Percentiles rank a stretch among this genome's conserved stretches.
Conservation (phyloP, 78 protist species). For the Dictyostelium discoideum region DNA sequence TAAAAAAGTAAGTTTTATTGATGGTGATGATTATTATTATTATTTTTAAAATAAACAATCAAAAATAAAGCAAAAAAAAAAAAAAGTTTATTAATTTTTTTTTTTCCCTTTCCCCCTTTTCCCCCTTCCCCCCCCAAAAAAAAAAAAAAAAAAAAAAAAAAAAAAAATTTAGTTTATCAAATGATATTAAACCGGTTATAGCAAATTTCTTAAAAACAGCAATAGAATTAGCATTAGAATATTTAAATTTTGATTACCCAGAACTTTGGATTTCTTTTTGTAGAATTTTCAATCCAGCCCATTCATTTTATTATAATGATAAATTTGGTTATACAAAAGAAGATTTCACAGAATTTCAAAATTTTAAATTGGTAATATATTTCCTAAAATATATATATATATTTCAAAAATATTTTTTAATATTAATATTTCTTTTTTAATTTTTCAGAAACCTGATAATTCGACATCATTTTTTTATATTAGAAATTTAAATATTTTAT, state of each 20-base stretch:
- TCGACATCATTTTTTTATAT: constrained; percentile 14
- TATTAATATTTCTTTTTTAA: neutral
- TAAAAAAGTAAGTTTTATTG: neutral
- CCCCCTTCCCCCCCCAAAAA: too few relatives aligned
- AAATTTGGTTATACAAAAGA: constrained; percentile 17
- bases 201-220: neutral
- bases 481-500: constrained; percentile 19
- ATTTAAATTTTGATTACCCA: neutral
- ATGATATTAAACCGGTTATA: constrained; percentile 3
- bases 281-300: constrained; percentile 29
- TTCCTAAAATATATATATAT: neutral
- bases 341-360: neutral
- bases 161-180: neutral
- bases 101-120: neutral
- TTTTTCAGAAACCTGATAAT: neutral
- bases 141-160: too few relatives aligned
- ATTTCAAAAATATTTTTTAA: too few relatives aligned
- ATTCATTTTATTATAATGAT: constrained; percentile 49
- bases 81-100: neutral
- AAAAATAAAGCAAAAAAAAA: neutral
- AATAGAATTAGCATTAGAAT: neutral
- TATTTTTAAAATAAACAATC: too few relatives aligned
- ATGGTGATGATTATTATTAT: neutral
- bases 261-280: constrained; percentile 45
- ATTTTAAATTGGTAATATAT: neutral